phyloP scores from a whole-genome alignment of 2,329 filamentous ascomycete species.

The Fusarium domesticum region DNA sequence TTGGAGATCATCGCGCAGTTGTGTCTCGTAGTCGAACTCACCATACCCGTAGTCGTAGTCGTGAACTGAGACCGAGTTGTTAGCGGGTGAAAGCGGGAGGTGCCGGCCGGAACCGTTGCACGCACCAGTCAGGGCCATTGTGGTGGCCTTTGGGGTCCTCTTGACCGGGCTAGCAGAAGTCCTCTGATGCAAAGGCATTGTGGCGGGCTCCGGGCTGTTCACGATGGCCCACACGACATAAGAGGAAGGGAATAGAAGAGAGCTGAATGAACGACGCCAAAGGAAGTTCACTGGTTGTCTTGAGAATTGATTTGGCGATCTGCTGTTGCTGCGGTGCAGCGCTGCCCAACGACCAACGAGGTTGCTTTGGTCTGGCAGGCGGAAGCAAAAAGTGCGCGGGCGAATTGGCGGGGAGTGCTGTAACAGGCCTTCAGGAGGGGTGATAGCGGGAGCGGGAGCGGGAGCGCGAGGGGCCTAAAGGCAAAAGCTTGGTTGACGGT shows the following conservation, averaged over 20 bases:
- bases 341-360: conserved; percentile 28
- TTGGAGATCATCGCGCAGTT: conserved; percentile 28
- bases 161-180: conserved; percentile 28
- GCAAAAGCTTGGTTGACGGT: conserved; percentile 6
- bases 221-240: conserved; percentile 19
- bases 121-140: conserved; percentile 25
- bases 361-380: conserved; percentile 26
- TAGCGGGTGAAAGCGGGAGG: conserved; percentile 12
- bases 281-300: conserved; percentile 17
- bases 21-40: conserved; percentile 22
- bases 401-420: conserved; percentile 23
- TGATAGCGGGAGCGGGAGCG: conserved; percentile 25
- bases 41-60: conserved; percentile 25
- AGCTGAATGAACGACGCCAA: conserved; percentile 11
- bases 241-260: conserved; percentile 10
- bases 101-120: conserved; percentile 11
- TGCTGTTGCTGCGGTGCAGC: conserved; percentile 29
- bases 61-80: conserved; percentile 15
- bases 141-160: conserved; percentile 20
- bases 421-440: conserved; percentile 14
- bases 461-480: conserved; percentile 25
- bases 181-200: conserved; percentile 31
- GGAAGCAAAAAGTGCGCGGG: conserved; percentile 18
- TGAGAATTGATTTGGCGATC: conserved; percentile 20
- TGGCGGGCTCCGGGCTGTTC: conserved; percentile 19